Conservation (phyloP, 352 stramenopile species). For the Phytophthora sp. region DNA sequence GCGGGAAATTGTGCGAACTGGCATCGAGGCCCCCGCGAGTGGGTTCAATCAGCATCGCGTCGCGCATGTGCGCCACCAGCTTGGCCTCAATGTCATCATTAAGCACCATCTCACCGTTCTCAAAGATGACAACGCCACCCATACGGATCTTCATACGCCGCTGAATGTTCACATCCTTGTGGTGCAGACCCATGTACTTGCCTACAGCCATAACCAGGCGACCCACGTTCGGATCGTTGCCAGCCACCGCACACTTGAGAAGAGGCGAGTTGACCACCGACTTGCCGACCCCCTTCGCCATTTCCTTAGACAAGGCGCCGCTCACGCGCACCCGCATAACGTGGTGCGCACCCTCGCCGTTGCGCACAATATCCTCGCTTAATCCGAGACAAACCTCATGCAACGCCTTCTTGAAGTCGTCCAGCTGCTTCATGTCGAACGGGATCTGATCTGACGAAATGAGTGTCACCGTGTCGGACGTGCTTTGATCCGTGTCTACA, state of each 20-base stretch:
- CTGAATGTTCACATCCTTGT: conserved; percentile 82
- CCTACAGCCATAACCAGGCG: conserved; percentile 96
- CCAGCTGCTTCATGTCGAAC: conserved; percentile 75
- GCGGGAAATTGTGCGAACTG: conserved; percentile 91
- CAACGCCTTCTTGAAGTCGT: conserved; percentile 93
- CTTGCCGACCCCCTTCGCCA: conserved; percentile 91
- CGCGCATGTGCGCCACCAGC: conserved; percentile 95
- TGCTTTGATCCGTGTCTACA: conserved; percentile 98
- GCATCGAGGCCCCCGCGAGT: conserved; percentile 80
- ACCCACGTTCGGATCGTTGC: conserved; percentile 99
- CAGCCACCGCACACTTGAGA: conserved; percentile 98
- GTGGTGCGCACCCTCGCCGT: conserved; percentile 98
- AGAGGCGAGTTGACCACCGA: conserved; percentile 95
- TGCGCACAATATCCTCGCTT: conserved; percentile 97
- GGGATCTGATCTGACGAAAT: conserved; percentile 94
- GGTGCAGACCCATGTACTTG: conserved; percentile 96
- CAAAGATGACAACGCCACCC: conserved; percentile 94
- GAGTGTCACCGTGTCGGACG: conserved; percentile 96
- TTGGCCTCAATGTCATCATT: conserved; percentile 93
- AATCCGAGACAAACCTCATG: conserved; percentile 93
- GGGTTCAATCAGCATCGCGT: conserved; percentile 89
- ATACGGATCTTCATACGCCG: conserved; percentile 88
- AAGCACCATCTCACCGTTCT: conserved; percentile 94
- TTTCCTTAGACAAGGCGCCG: conserved; percentile 75
- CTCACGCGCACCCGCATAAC: conserved; percentile 95